These are phyloP conservation scores for Exserohilum rostratum DNA, from an alignment of 2,329 filamentous ascomycete genomes.

Conservation along the genomic window DNA sequence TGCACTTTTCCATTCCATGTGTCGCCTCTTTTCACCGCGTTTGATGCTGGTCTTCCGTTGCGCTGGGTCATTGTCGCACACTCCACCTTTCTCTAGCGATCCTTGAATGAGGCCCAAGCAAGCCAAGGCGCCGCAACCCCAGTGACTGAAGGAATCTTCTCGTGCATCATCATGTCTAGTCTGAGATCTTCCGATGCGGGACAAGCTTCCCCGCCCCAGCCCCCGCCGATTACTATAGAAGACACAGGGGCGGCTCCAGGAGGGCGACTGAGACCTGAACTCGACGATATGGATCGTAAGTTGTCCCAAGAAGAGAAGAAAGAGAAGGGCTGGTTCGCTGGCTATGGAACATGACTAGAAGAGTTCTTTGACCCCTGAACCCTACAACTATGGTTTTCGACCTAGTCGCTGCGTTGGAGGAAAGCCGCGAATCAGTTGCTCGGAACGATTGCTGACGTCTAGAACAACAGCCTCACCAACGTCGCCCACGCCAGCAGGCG, in stretches of 20 bases:
- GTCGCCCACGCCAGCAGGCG: conserved; percentile 19
- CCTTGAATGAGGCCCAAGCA: conserved; percentile 5
- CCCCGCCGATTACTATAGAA: conserved; percentile 45
- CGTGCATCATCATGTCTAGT: conserved; percentile 8
- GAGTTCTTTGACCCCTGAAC: neutral
- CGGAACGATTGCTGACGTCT: conserved; percentile 3
- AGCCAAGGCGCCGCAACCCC: conserved; percentile 3
- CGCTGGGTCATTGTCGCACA: conserved; percentile 3
- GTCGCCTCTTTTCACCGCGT: neutral
- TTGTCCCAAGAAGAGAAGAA: neutral
- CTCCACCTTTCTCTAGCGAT: neutral
- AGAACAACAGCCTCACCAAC: conserved; percentile 23
- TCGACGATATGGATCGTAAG: conserved; percentile 23
- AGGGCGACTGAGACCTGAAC: conserved; percentile 29
- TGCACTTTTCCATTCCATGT: neutral
- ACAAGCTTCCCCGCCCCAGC: conserved; percentile 26
- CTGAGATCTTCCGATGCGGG: conserved; percentile 14
- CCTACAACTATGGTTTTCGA: neutral
- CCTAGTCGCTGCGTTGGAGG: neutral
- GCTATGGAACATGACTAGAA: neutral
- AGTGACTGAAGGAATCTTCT: neutral
- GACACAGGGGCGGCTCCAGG: conserved; percentile 37
- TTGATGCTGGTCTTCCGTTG: conserved; percentile 3
- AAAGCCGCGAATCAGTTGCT: neutral
- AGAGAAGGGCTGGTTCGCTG: neutral